phyloP scores from a whole-genome alignment of 176 grass and related monocot species.

The Pontederia crassipes region DNA sequence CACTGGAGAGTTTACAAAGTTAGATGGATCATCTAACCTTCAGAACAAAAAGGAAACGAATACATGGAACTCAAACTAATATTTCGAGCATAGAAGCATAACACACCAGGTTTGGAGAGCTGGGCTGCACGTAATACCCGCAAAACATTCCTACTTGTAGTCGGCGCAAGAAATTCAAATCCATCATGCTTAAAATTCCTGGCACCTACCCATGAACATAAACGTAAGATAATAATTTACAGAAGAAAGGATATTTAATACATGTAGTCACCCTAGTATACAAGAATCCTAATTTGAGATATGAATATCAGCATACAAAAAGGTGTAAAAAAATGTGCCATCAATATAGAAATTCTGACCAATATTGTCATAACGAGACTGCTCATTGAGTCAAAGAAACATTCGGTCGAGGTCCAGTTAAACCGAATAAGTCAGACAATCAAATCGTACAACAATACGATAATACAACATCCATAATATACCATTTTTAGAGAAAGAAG shows the following conservation, averaged over 20 bases:
- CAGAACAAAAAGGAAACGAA: background rate
- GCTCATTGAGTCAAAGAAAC: too few relatives aligned
- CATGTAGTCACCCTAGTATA: too few relatives aligned
- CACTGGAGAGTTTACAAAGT: constrained; percentile 26
- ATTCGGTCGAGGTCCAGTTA: too few relatives aligned
- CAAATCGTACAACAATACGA: too few relatives aligned
- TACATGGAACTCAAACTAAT: background rate
- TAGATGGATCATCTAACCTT: constrained; percentile 7
- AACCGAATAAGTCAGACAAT: too few relatives aligned
- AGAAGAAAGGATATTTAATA: background rate
- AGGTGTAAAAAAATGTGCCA: too few relatives aligned
- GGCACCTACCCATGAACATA: constrained; percentile 12
- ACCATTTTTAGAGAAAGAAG: too few relatives aligned
- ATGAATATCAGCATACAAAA: background rate
- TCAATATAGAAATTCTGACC: too few relatives aligned
- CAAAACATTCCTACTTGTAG: constrained; percentile 74
- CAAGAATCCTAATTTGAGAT: too few relatives aligned
- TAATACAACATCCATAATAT: too few relatives aligned
- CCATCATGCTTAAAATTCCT: constrained; percentile 43
- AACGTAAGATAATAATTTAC: background rate
- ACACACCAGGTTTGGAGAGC: constrained; percentile 59
- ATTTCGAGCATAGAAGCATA: background rate
- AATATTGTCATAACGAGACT: too few relatives aligned
- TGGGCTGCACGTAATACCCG: constrained; percentile 87
- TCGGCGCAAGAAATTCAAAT: constrained; percentile 66